A percentile compares a stretch with the other conserved stretches of the same genome.
phyloP scores from a whole-genome alignment of 441 rosid genomes.

The Macaranga tanarius region DNA sequence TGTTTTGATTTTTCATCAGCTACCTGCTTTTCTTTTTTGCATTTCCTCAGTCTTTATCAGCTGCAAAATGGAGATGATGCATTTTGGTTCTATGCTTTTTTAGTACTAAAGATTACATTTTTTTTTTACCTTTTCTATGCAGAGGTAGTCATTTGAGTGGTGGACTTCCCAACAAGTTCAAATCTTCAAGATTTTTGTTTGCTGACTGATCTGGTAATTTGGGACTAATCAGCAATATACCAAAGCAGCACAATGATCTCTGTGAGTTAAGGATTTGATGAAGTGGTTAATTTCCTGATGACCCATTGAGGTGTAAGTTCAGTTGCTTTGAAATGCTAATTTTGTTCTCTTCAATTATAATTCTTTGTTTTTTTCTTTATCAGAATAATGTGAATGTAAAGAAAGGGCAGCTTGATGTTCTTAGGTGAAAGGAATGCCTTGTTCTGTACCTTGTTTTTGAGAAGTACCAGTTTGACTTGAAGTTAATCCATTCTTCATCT shows the following conservation, averaged over 20 bases:
- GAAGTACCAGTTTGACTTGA: slow-evolving; percentile 1
- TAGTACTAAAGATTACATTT: not conserved
- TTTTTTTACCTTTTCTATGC: slow-evolving; percentile 19
- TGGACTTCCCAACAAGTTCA: slow-evolving; percentile 6
- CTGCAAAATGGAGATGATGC: not conserved
- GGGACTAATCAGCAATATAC: slow-evolving; percentile 26
- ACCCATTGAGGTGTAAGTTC: slow-evolving; percentile 29
- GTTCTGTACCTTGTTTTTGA: slow-evolving; percentile 25
- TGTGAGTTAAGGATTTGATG: slow-evolving; percentile 32
- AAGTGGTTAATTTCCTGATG: slow-evolving; percentile 27
- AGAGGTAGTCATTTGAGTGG: slow-evolving; percentile 40
- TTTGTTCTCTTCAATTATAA: slow-evolving; percentile 30
- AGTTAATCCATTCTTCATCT: slow-evolving; percentile 16
- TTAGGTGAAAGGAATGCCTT: slow-evolving; percentile 27
- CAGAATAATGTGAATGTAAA: slow-evolving; percentile 35
- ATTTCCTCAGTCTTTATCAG: not conserved
- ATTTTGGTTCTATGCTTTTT: not conserved
- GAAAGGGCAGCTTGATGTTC: slow-evolving; percentile 24
- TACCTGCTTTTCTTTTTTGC: not conserved
- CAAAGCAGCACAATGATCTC: slow-evolving; percentile 23
- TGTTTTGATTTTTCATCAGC: not conserved
- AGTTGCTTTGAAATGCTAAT: slow-evolving; percentile 38
- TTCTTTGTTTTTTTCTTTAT: slow-evolving; percentile 24
- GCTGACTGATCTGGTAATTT: slow-evolving; percentile 35
- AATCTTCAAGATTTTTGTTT: slow-evolving; percentile 27